A percentile compares a stretch with the other conserved stretches of the same genome.
These are phyloP conservation scores for Afroboletus lepidellus DNA, from an alignment of 1,284 basidiomycete genomes.

Conservation along the genomic window DNA sequence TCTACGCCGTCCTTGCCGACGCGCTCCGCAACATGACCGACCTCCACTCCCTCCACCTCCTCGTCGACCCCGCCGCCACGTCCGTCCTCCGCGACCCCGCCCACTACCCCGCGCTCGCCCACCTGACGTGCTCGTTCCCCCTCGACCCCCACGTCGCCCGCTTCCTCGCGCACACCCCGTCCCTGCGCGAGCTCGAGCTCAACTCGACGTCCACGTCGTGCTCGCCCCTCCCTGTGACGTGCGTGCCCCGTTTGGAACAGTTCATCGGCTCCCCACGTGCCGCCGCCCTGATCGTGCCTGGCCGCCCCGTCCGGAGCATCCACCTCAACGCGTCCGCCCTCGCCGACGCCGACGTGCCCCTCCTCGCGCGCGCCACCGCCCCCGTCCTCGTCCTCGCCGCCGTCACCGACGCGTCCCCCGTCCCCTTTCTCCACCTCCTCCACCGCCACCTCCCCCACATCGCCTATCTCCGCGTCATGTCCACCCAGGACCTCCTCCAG, in stretches of 20 bases:
- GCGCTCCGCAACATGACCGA: constrained; percentile 59
- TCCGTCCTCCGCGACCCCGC: constrained; percentile 47
- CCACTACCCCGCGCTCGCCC: constrained; percentile 47
- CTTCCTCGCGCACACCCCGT: constrained; percentile 55
- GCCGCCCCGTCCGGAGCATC: constrained; percentile 61
- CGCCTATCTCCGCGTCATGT: constrained; percentile 52
- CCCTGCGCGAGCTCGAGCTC: constrained; percentile 54
- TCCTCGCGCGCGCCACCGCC: constrained; percentile 47
- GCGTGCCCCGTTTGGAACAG: constrained; percentile 51
- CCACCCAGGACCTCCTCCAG: constrained; percentile 47
- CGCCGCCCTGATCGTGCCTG: constrained; percentile 55
- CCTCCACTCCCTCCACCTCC: constrained; percentile 56
- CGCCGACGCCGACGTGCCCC: constrained; percentile 49
- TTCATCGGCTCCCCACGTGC: constrained; percentile 59
- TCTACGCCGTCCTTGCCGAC: constrained; percentile 47
- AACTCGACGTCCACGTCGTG: constrained; percentile 35
- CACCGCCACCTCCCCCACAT: constrained; percentile 46
- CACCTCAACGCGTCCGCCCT: constrained; percentile 58
- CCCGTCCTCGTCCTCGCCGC: constrained; percentile 45
- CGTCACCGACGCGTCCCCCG: constrained; percentile 44
- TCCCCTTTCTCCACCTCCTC: constrained; percentile 45
- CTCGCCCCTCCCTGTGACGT: constrained; percentile 34
- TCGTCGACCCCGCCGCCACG: constrained; percentile 48
- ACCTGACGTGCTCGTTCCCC: constrained; percentile 57
- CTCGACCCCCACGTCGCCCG: constrained; percentile 53